Conservation (phyloP, 331 rosid genomes). For the Quercus lobata region DNA sequence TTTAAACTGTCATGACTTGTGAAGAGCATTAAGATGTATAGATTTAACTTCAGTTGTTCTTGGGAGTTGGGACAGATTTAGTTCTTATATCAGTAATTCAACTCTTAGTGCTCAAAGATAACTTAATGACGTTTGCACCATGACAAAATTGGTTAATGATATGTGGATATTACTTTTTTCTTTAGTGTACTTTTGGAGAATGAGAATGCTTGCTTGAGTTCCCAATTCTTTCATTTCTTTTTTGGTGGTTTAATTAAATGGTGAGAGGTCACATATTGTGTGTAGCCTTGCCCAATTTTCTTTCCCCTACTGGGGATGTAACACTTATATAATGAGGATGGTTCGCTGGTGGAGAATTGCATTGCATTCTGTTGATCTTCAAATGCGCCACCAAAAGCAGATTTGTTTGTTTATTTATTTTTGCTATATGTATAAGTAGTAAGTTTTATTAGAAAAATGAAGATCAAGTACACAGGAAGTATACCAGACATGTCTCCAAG, state of each 20-base stretch:
- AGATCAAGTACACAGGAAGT: too few species aligned
- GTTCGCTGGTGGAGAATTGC: too few species aligned
- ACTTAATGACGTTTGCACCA: slow-evolving; percentile 8
- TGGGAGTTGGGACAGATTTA: slow-evolving; percentile 30
- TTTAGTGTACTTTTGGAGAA: background rate
- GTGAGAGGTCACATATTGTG: background rate
- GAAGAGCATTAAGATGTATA: slow-evolving; percentile 43
- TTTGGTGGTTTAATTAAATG: background rate
- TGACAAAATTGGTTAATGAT: background rate
- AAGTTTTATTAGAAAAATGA: too few species aligned
- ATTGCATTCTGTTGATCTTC: too few species aligned
- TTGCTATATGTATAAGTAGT: too few species aligned
- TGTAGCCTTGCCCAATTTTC: background rate
- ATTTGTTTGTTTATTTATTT: too few species aligned
- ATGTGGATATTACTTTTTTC: background rate
- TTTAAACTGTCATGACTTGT: slow-evolving; percentile 19
- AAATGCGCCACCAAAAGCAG: too few species aligned
- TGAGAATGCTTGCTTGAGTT: background rate
- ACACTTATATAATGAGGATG: too few species aligned
- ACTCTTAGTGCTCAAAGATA: slow-evolving; percentile 5
- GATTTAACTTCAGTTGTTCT: slow-evolving; percentile 25
- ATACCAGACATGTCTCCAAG: too few species aligned
- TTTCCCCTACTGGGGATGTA: too few species aligned
- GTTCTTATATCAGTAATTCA: slow-evolving; percentile 10
- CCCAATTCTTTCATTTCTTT: background rate